A percentile compares a stretch with the other conserved stretches of the same genome.
Evolutionary conservation across 1,139 yeast genomes (phyloP).

Genomic region (Sugiyamaella sp.): DNA sequence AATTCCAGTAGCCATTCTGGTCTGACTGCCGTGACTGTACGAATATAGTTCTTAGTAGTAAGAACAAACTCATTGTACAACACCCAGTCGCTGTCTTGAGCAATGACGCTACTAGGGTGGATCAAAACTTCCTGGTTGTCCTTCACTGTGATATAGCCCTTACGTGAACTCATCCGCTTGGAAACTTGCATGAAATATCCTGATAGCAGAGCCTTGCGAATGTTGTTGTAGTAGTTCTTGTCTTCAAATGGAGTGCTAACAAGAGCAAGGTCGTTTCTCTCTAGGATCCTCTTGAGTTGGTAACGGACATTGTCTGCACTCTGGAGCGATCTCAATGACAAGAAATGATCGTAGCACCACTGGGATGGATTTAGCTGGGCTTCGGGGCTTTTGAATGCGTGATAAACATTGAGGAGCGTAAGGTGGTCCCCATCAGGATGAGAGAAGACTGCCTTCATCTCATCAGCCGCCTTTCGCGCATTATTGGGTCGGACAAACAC

Average conservation of each 20-base stretch:
- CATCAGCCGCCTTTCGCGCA: constrained; percentile 90
- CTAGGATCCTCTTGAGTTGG: constrained; percentile 85
- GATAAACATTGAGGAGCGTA: constrained; percentile 84
- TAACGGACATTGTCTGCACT: constrained; percentile 84
- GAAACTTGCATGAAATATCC: constrained; percentile 99
- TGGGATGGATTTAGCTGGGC: constrained; percentile 52
- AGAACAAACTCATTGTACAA: constrained; percentile 93
- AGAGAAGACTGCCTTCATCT: constrained; percentile 82
- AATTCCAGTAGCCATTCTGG: constrained; percentile 90
- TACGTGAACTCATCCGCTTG: constrained; percentile 51
- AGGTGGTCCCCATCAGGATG: constrained; percentile 96
- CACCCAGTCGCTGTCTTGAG: constrained; percentile 88
- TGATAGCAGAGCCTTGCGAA: constrained; percentile 83
- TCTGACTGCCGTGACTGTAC: constrained; percentile 90
- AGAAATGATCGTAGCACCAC: constrained; percentile 92
- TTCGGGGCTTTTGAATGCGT: constrained; percentile 72
- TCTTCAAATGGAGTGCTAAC: constrained; percentile 71
- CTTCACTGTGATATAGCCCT: constrained; percentile 80
- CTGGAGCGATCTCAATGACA: constrained; percentile 78
- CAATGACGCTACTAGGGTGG: constrained; percentile 90
- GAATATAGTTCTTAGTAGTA: constrained; percentile 88
- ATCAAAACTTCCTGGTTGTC: constrained; percentile 94
- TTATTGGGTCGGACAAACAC: constrained; percentile 93
- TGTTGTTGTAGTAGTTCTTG: constrained; percentile 64
- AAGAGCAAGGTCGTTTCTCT: constrained; percentile 71